These are phyloP conservation scores for Porpolomopsis calyptriformis DNA, from an alignment of 768 basidiomycete genomes.

Conservation along the genomic window DNA sequence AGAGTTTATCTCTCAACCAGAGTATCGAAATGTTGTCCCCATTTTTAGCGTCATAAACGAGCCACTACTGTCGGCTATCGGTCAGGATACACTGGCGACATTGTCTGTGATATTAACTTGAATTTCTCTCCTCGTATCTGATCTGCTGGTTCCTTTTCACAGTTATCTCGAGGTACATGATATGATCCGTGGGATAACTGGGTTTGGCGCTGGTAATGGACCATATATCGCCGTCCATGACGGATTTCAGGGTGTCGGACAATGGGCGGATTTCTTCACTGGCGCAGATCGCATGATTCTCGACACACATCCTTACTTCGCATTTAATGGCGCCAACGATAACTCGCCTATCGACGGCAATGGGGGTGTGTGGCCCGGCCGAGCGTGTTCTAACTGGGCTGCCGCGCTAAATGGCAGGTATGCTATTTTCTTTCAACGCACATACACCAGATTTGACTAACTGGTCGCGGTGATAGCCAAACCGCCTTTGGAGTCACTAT, in stretches of 20 bases:
- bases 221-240: constrained; percentile 82
- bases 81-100: constrained; percentile 42
- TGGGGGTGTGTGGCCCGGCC: constrained; percentile 32
- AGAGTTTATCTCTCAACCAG: constrained; percentile 72
- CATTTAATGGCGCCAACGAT: constrained; percentile 45
- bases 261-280: constrained; percentile 65
- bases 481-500: constrained; percentile 66
- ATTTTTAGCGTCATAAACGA: constrained; percentile 91
- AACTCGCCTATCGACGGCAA: constrained; percentile 28
- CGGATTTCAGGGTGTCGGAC: constrained; percentile 56
- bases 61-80: constrained; percentile 46
- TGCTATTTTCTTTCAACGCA: neutral
- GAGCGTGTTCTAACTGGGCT: constrained; percentile 46
- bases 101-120: constrained; percentile 35
- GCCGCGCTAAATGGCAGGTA: constrained; percentile 17
- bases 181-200: constrained; percentile 68
- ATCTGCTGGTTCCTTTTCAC: constrained; percentile 16
- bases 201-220: constrained; percentile 76
- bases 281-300: constrained; percentile 74
- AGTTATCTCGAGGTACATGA: constrained; percentile 84
- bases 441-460: neutral
- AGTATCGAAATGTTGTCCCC: constrained; percentile 71
- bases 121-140: constrained; percentile 6
- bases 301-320: constrained; percentile 83
- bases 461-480: constrained; percentile 9